Conservation (phyloP, 305 asterid species). For the Solanum chacoense region DNA sequence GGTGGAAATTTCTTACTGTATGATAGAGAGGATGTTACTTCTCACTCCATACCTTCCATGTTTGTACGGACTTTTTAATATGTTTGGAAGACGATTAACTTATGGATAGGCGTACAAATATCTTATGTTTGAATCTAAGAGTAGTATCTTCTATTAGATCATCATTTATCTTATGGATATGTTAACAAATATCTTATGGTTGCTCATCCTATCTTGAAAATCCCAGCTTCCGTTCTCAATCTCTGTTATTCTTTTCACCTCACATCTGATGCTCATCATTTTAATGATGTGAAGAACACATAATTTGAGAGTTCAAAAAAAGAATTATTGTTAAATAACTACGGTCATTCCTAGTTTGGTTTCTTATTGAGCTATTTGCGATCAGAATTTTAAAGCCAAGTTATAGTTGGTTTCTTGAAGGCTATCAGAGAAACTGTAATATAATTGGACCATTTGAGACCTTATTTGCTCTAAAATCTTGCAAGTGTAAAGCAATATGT, state of each 20-base stretch:
- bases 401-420: background rate
- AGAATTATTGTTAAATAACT: background rate
- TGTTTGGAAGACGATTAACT: background rate
- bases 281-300: background rate
- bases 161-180: background rate
- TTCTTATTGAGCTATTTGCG: background rate
- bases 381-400: background rate
- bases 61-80: background rate
- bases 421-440: background rate
- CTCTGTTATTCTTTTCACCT: background rate
- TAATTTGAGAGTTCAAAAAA: background rate
- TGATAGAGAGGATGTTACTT: background rate
- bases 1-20: slow-evolving; percentile 24
- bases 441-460: background rate
- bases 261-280: background rate
- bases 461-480: background rate
- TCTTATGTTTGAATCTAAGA: background rate
- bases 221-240: background rate
- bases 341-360: background rate
- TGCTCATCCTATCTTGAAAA: background rate
- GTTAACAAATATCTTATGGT: background rate
- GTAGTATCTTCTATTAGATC: background rate
- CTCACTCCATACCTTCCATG: background rate
- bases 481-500: background rate
- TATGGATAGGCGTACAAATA: background rate